phyloP scores from a whole-genome alignment of 192 early-diverging fungal genomes.

The Spizellomyces sp. region DNA sequence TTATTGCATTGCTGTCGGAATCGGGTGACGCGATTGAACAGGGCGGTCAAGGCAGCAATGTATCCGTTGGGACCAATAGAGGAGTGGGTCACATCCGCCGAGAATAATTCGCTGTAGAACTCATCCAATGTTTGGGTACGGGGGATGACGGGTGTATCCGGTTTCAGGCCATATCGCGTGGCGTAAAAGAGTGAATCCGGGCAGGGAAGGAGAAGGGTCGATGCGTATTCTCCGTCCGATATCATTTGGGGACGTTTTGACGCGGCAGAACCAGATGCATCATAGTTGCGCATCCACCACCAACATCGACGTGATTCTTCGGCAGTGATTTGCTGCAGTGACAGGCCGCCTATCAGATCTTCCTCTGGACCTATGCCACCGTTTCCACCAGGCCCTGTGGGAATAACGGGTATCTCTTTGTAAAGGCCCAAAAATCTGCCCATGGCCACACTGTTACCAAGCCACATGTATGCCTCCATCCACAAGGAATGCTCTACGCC shows the following conservation, averaged over 20 bases:
- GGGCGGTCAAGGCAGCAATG: conserved; percentile 21
- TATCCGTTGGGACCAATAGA: conserved; percentile 33
- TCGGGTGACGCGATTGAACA: conserved; percentile 35
- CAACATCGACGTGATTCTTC: conserved; percentile 31
- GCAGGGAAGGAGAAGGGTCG: conserved; percentile 23
- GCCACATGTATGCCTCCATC: conserved; percentile 33
- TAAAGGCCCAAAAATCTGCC: conserved; percentile 23
- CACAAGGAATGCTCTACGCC: conserved; percentile 32
- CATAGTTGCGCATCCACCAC: conserved; percentile 37
- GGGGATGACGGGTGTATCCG: conserved; percentile 14
- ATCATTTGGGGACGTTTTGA: conserved; percentile 39
- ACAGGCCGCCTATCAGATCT: conserved; percentile 20
- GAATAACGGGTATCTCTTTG: conserved; percentile 20
- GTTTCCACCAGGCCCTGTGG: not conserved
- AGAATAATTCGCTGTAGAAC: conserved; percentile 4
- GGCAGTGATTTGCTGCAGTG: conserved; percentile 21
- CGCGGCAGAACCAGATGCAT: conserved; percentile 30
- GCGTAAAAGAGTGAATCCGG: conserved; percentile 33
- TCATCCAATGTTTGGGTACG: conserved; percentile 30
- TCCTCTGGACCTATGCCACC: not conserved
- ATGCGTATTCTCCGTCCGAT: conserved; percentile 20
- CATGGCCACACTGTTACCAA: conserved; percentile 24
- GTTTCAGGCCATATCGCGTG: conserved; percentile 16
- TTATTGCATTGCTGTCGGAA: conserved; percentile 26
- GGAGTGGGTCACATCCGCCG: conserved; percentile 16